These are phyloP conservation scores for Picea sitchensis DNA, from an alignment of 75 land plant species.

Conservation along the genomic window DNA sequence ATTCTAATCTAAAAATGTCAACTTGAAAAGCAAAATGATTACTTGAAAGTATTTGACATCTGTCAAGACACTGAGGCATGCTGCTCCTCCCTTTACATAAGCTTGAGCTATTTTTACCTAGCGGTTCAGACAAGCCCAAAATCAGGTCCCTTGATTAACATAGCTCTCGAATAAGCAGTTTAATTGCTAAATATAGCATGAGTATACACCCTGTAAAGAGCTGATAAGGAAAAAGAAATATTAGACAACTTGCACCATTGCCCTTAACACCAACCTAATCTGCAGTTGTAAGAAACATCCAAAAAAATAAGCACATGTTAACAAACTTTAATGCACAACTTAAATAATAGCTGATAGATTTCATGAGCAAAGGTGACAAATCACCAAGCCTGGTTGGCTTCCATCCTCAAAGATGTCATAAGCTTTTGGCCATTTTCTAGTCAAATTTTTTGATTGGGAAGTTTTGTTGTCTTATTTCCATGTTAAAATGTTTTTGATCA, in stretches of 20 bases:
- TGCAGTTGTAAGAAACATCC: background rate
- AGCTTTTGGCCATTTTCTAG: too few relatives aligned
- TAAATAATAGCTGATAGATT: background rate
- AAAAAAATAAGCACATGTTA: background rate
- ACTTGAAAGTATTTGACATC: slow-evolving; percentile 51
- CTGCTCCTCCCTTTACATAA: slow-evolving; percentile 56
- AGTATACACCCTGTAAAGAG: background rate
- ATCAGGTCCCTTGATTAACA: background rate
- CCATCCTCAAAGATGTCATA: too few relatives aligned
- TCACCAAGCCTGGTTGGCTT: too few relatives aligned
- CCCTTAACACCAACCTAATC: background rate
- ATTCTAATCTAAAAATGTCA: background rate
- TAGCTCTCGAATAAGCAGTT: background rate
- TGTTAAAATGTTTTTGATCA: too few relatives aligned
- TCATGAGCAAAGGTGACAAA: background rate
- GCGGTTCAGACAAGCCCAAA: background rate
- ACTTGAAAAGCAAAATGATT: background rate
- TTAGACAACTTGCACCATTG: background rate
- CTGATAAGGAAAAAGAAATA: background rate
- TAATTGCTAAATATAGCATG: background rate
- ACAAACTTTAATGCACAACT: background rate
- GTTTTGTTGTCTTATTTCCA: too few relatives aligned
- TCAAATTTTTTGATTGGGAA: too few relatives aligned
- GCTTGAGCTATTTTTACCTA: slow-evolving; percentile 48
- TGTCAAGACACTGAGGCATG: slow-evolving; percentile 55